These are phyloP conservation scores for Macrophomina tecta DNA, from an alignment of 2,329 filamentous ascomycete genomes.

Conservation along the genomic window DNA sequence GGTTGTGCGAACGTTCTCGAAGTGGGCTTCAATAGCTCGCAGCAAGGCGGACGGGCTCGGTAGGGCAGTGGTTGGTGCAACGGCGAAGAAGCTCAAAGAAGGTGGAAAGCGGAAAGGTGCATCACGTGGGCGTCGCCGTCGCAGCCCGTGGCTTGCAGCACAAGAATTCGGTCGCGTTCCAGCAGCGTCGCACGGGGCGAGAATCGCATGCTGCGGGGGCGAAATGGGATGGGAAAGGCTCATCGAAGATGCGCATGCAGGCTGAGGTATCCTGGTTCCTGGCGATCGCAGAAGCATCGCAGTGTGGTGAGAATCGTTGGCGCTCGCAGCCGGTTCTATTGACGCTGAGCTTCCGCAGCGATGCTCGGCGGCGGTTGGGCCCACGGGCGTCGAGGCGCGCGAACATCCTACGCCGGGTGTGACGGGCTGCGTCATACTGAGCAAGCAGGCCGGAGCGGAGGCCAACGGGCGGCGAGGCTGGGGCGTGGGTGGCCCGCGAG, in stretches of 20 bases:
- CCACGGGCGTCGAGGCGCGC: background rate
- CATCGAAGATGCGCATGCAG: conserved; percentile 15
- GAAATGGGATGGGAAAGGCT: conserved; percentile 13
- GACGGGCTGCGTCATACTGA: conserved; percentile 19
- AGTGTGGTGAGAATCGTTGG: background rate
- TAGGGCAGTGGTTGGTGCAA: background rate
- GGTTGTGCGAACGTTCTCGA: conserved; percentile 5
- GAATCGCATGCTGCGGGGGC: conserved; percentile 18
- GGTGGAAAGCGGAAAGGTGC: background rate
- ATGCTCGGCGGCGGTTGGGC: background rate
- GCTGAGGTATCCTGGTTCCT: conserved; percentile 16
- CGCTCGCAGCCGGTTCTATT: background rate
- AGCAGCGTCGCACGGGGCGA: background rate
- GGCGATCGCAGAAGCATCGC: conserved; percentile 8
- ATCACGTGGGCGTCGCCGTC: conserved; percentile 13
- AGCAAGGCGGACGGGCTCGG: background rate
- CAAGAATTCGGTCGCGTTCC: conserved; percentile 8
- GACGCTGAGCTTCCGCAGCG: background rate
- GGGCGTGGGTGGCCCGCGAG: background rate
- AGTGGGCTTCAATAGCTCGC: background rate
- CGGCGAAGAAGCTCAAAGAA: conserved; percentile 11
- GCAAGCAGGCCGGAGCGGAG: conserved; percentile 10
- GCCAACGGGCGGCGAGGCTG: background rate
- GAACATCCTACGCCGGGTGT: background rate
- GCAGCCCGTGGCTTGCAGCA: background rate